Base-by-base conservation (phyloP, 495 filamentous ascomycete genomes). In the Cercophora samala region DNA sequence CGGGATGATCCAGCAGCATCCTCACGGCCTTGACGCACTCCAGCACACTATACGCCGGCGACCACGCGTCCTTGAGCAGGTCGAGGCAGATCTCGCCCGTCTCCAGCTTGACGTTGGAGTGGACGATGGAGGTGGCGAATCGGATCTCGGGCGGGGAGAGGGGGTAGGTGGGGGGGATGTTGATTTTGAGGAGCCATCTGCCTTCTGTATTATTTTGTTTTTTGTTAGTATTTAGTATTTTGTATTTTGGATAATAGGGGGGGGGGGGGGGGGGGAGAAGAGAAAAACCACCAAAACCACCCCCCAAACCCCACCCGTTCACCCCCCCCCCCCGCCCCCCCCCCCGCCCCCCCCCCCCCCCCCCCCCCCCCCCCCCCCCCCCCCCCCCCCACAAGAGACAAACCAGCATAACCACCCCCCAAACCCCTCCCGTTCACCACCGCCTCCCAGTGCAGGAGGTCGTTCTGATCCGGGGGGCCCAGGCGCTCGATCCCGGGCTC, bases 41-140 rank as follows among this genome's bases (percentile, higher is more conserved):
- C 23, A 89, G 86, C 23, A 97, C 82, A 29, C 89, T 94, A 73
- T 95, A 96, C 32, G 90, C 86, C 32, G 93, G 90, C 68, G 88
- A 89, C 95, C 95, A 99, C 58, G 85, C 84, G 29, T 88, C 86
- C 69, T 89, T 90, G 56, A 99, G 78, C 64, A 99, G 82, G 68
- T 97, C 93, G 15, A 98, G 85, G 72, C 95, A 98, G 75, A 99
- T 95, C 75, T 97, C 91, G 71, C 95, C 95, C 4, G 89, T 93
- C 69, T 86, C 81, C 73, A 92, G 89, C 66, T 84, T 83, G 24
- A 97, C 85, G 78, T 97, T 97, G 11, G 94, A 89, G 78, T 97
- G 93, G 71, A 90, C 93, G 70, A 95, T 87, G 60, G 85, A 85
- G 26, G 92, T 98, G 1, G 82, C 77, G 81, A 99, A 99, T 54